These are phyloP conservation scores for Actinomortierella wolfii DNA, from an alignment of 371 early-diverging fungal genomes.

Conservation along the genomic window DNA sequence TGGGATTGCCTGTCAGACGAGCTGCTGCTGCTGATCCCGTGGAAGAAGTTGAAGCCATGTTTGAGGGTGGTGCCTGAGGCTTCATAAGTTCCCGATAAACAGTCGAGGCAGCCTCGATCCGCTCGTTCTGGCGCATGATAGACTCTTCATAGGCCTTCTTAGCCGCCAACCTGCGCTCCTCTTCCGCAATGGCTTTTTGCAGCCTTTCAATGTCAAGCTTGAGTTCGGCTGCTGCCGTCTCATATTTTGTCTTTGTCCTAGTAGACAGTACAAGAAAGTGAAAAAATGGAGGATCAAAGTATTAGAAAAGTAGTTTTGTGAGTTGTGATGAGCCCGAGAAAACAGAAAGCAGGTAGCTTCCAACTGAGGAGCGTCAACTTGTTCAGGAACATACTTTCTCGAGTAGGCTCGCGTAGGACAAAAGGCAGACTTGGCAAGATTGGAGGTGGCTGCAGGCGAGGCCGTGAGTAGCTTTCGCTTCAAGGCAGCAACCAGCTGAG, in stretches of 20 bases:
- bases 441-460: constrained; percentile 8
- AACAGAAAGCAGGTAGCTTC: neutral
- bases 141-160: constrained; percentile 31
- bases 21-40: neutral
- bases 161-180: constrained; percentile 24
- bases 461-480: constrained; percentile 14
- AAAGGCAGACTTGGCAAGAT: neutral
- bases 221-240: constrained; percentile 27
- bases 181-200: constrained; percentile 23
- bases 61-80: constrained; percentile 1
- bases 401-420: constrained; percentile 21
- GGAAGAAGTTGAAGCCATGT: neutral
- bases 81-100: constrained; percentile 23
- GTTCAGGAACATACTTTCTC: constrained; percentile 17
- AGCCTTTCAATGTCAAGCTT: constrained; percentile 25
- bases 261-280: too few species aligned
- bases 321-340: neutral
- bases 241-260: constrained; percentile 28
- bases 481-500: constrained; percentile 24
- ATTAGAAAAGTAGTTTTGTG: too few species aligned
- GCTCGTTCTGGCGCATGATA: constrained; percentile 12
- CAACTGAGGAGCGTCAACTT: neutral
- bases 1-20: neutral
- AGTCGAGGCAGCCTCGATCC: constrained; percentile 24
- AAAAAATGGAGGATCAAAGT: too few species aligned